Evolutionary conservation across 164 flowering plant species (phyloP).

Genomic region (Kingdonia uniflora): DNA sequence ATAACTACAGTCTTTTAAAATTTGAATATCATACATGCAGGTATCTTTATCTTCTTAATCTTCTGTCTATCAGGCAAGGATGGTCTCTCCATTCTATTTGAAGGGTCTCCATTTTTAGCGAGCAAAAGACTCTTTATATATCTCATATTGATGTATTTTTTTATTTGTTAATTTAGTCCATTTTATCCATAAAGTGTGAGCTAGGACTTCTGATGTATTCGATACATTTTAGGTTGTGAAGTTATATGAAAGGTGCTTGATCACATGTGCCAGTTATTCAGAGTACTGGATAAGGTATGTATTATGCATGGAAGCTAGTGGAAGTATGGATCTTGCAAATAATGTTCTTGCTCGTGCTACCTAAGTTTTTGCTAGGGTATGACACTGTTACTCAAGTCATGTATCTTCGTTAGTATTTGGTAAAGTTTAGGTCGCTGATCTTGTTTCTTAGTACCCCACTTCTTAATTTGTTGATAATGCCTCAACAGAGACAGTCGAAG

Average conservation of each 20-base stretch:
- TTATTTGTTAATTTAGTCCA: conserved; percentile 11
- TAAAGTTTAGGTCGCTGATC: conserved; percentile 66
- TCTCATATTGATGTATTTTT: conserved; percentile 34
- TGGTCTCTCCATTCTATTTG: conserved; percentile 86
- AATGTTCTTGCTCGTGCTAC: conserved; percentile 98
- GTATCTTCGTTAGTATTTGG: conserved; percentile 80
- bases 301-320: conserved; percentile 76
- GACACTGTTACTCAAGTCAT: neutral
- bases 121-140: conserved; percentile 78
- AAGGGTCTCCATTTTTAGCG: conserved; percentile 93
- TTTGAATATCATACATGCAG: conserved; percentile 95
- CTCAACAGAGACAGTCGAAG: conserved; percentile 86
- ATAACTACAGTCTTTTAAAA: conserved; percentile 42
- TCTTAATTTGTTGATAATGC: neutral
- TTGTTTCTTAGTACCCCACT: too few species aligned
- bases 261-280: conserved; percentile 97
- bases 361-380: conserved; percentile 94
- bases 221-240: conserved; percentile 61
- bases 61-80: conserved; percentile 92
- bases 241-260: conserved; percentile 90
- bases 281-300: conserved; percentile 94
- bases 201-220: conserved; percentile 8
- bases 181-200: neutral
- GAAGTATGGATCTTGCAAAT: conserved; percentile 79
- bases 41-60: conserved; percentile 90